Percentiles rank a stretch among this genome's conserved stretches.
These are phyloP conservation scores for Plantago coronopus DNA, from an alignment of 305 asterid genomes.

Conservation along the genomic window DNA sequence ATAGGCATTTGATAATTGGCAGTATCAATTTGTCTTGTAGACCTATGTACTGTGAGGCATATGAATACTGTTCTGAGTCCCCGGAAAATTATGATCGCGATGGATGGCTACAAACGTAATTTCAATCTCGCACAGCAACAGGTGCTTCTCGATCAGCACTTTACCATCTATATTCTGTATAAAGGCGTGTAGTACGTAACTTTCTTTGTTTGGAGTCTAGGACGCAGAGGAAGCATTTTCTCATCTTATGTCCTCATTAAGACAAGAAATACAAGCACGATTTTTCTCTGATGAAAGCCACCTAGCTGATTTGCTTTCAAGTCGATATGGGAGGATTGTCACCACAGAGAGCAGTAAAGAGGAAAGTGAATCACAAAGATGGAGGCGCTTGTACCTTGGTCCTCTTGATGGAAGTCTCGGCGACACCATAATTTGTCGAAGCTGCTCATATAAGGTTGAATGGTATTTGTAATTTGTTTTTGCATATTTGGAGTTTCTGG, in stretches of 20 bases:
- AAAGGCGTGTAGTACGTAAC: conserved; percentile 7
- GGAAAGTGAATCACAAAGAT: conserved; percentile 54
- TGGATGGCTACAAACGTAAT: conserved; percentile 62
- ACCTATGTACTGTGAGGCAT: conserved; percentile 45
- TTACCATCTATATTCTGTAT: conserved; percentile 14
- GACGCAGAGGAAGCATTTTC: conserved; percentile 96
- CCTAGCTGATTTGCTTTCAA: conserved; percentile 53
- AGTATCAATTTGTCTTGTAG: conserved; percentile 41
- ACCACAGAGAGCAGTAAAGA: conserved; percentile 26
- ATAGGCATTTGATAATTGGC: background rate
- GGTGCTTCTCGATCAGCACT: conserved; percentile 38
- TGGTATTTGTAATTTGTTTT: conserved; percentile 47
- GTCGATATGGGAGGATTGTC: conserved; percentile 46
- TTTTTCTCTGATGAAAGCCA: conserved; percentile 41
- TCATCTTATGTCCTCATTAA: conserved; percentile 65
- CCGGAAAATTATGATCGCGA: conserved; percentile 59
- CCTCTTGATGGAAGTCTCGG: conserved; percentile 85
- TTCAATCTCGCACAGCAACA: conserved; percentile 83
- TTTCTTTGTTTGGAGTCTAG: conserved; percentile 39
- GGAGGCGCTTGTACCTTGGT: conserved; percentile 66
- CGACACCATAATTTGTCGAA: conserved; percentile 72
- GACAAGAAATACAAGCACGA: conserved; percentile 69
- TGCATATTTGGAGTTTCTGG: conserved; percentile 13
- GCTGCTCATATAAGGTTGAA: conserved; percentile 93
- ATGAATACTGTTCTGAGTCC: conserved; percentile 60